Base-by-base conservation (phyloP, 2,329 filamentous ascomycete species). In the Aspergillus novoparasiticus region DNA sequence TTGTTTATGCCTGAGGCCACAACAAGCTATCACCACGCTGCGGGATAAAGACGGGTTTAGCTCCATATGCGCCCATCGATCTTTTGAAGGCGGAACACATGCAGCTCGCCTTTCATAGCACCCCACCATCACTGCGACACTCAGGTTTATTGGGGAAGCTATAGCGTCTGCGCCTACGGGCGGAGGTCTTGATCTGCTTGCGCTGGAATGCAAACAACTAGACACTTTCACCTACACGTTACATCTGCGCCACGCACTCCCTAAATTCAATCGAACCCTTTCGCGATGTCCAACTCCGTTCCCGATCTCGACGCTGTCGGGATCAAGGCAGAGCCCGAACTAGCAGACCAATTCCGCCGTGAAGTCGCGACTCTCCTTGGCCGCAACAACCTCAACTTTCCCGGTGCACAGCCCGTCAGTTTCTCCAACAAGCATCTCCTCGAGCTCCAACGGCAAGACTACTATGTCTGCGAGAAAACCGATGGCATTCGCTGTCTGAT, bases 391-490 rank as follows among this genome's bases (percentile, higher is more conserved):
- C 80, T 82, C 28, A 84, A 81, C 67, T 99, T 99, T 71, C 94
- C 95, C 0, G 95, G 88, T 72, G 94, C 95, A 58, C 95, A 99
- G 78, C 95, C 95, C 16, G 94, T 99, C 68, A 96, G 92, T 73
- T 99, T 99, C 76, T 85, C 91, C 60, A 85, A 90, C 62, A 85
- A 87, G 71, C 95, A 99, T 78, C 80, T 98, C 11, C 82, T 88
- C n/a, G 93, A 96, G 80, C 85, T 99, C 41, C 88, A 90, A 65
- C 84, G 85, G 63, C 85, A 91, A 74, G 95, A 98, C 79, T 99
- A 98, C 82, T 99, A 94, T 76, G 91, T 99, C 68, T 97, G 94
- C 83, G 95, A 99, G 80, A 99, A 99, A 82, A 97, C 94, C 1
- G 95, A 99, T 75, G 95, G 95, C 60, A 92, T 98, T 67, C 89